Conservation (phyloP, 805 yeast genomes). For the Ogataea neopini region DNA sequence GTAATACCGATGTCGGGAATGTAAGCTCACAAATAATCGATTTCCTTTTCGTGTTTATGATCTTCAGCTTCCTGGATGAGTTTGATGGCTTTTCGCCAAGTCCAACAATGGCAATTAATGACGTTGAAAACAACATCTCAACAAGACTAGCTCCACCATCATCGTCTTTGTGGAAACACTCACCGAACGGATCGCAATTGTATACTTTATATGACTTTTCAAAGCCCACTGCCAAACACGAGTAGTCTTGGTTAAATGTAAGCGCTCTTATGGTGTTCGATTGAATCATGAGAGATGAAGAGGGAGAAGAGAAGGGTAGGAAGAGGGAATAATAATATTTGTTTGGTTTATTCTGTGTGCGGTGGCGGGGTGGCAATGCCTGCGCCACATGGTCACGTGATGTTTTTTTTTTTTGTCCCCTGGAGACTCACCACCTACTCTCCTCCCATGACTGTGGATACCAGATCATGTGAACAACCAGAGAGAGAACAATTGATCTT, state of each 20-base stretch:
- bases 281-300: slow-evolving; percentile 8
- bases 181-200: slow-evolving; percentile 87
- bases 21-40: slow-evolving; percentile 82
- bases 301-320: not conserved
- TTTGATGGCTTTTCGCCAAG: slow-evolving; percentile 66
- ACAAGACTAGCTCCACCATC: slow-evolving; percentile 66
- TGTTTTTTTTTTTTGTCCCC: not conserved
- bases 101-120: slow-evolving; percentile 82
- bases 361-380: no score
- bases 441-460: no score
- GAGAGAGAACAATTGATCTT: no score
- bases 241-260: slow-evolving; percentile 82
- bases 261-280: slow-evolving; percentile 14
- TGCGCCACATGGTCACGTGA: not conserved
- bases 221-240: slow-evolving; percentile 76
- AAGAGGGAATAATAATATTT: not conserved
- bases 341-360: no score
- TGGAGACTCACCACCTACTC: no score
- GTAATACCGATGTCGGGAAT: slow-evolving; percentile 74
- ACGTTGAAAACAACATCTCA: slow-evolving; percentile 90
- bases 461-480: no score
- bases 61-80: slow-evolving; percentile 79
- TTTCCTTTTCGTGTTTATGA: slow-evolving; percentile 79
- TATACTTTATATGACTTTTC: slow-evolving; percentile 67
- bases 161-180: slow-evolving; percentile 50